phyloP scores from a whole-genome alignment of 2,329 filamentous ascomycete species.

The Botryotinia convoluta region DNA sequence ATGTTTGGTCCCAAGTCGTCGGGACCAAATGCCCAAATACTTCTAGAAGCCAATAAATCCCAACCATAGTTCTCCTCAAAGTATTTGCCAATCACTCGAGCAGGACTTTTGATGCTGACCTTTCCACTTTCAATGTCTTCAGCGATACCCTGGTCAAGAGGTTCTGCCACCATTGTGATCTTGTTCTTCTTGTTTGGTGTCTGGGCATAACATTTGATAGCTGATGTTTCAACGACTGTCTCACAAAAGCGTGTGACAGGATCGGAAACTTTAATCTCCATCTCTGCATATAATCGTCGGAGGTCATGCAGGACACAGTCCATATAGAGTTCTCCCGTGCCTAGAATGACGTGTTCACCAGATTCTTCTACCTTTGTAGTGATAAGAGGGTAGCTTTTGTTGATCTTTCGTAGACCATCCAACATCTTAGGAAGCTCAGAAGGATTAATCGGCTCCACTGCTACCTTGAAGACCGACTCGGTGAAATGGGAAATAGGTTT shows the following conservation, averaged over 20 bases:
- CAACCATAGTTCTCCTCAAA: slow-evolving; percentile 97
- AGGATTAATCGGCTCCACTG: slow-evolving; percentile 96
- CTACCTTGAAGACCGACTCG: slow-evolving; percentile 95
- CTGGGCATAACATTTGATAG: slow-evolving; percentile 95
- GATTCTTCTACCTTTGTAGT: slow-evolving; percentile 98
- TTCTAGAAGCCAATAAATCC: slow-evolving; percentile 89
- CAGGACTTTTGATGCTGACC: slow-evolving; percentile 89
- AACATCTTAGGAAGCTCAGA: slow-evolving; percentile 99
- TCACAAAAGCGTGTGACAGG: slow-evolving; percentile 97
- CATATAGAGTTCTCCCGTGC: slow-evolving; percentile 99
- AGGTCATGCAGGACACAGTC: slow-evolving; percentile 97
- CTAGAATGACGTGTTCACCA: slow-evolving; percentile 90
- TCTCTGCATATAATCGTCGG: slow-evolving; percentile 89
- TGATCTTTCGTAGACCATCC: slow-evolving; percentile 91
- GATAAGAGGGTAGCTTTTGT: slow-evolving; percentile 95
- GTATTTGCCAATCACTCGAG: slow-evolving; percentile 90
- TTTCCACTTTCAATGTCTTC: slow-evolving; percentile 89
- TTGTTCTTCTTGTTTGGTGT: slow-evolving; percentile 99
- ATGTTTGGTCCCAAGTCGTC: slow-evolving; percentile 95
- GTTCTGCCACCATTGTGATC: slow-evolving; percentile 97
- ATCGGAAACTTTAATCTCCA: slow-evolving; percentile 99
- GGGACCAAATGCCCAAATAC: slow-evolving; percentile 98
- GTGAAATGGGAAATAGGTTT: slow-evolving; percentile 91
- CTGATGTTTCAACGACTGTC: slow-evolving; percentile 94
- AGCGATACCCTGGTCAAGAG: slow-evolving; percentile 89